These are phyloP conservation scores for Taphrina deformans DNA, from an alignment of 1,139 yeast genomes.

Conservation along the genomic window DNA sequence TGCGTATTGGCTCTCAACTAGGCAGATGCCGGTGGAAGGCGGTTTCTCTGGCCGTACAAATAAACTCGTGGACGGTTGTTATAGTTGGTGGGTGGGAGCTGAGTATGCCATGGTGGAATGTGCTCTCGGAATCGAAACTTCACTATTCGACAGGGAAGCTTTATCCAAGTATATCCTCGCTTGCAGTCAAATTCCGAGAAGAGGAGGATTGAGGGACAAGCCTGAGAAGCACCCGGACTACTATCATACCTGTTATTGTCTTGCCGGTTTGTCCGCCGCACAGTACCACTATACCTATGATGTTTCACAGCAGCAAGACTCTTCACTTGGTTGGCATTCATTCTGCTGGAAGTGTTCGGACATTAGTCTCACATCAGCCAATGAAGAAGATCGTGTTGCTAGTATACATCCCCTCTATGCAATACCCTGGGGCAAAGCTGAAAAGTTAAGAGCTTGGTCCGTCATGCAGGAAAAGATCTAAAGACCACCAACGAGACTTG, in stretches of 20 bases:
- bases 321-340: conserved; percentile 42
- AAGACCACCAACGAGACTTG: too few species aligned
- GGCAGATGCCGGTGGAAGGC: conserved; percentile 74
- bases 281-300: conserved; percentile 53
- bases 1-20: conserved; percentile 61
- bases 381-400: conserved; percentile 42
- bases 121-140: not conserved
- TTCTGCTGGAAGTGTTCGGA: conserved; percentile 33
- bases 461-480: not conserved
- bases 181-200: conserved; percentile 64
- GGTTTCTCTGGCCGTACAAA: conserved; percentile 89
- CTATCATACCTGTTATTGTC: conserved; percentile 84
- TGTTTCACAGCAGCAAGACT: conserved; percentile 25
- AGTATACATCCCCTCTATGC: conserved; percentile 67
- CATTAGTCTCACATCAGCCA: conserved; percentile 17
- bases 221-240: conserved; percentile 81
- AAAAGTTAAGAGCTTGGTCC: conserved; percentile 41
- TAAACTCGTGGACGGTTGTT: conserved; percentile 94
- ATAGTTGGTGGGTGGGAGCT: conserved; percentile 94
- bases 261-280: conserved; percentile 72
- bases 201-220: conserved; percentile 83
- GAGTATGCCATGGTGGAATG: conserved; percentile 46
- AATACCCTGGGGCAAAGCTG: conserved; percentile 52
- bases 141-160: conserved; percentile 51
- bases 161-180: conserved; percentile 65